Evolutionary conservation across 2,329 filamentous ascomycete genomes (phyloP), one percentile per base, ranked within the genome.

Genomic region (Aspergillus neoniger): DNA sequence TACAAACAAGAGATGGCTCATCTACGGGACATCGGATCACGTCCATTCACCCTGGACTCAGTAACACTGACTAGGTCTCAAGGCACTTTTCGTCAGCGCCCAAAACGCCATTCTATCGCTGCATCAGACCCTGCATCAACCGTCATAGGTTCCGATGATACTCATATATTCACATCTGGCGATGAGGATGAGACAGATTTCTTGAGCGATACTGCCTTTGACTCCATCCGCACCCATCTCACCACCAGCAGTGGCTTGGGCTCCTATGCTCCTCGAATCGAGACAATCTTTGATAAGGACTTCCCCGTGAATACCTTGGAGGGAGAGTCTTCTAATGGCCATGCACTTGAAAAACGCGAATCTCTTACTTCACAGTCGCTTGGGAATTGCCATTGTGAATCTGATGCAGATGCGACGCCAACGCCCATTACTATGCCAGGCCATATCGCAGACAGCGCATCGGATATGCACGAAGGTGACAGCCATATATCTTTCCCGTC

Each of bases 141-240:
- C 55, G 77, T 85, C 44, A 79, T 85, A 55, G 85, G 84, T 17
- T 88, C 86, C 28, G 86, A 88, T 68, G 86, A 88, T 66, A 82
- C 82, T 63, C 81, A 83, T 58, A 79, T 82, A 30, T 79, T 85
- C 63, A 82, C 81, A 43, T 86, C 83, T 21, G 79, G 81, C 30
- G 85, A 87, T 62, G 86, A 87, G 65, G 84, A 87, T 66, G 86
- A 86, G 62, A 82, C 82, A 51, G 86, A 88, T 66, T 80, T 84
- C 63, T 81, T 85, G 66, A 87, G 84, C 65, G 86, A 88, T 64
- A 86, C 83, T 23, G 80, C 83, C 15, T 88, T 85, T 74, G 86
- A 88, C 73, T 88, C 86, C 52, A 77, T 87, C 60, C 85, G 84
- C 60, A 88, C 86, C 9, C 80, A 84, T 66, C 82, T 82, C 55